These are phyloP conservation scores for Casaregolazyma lundiana DNA, from an alignment of 1,139 yeast species.

Conservation along the genomic window DNA sequence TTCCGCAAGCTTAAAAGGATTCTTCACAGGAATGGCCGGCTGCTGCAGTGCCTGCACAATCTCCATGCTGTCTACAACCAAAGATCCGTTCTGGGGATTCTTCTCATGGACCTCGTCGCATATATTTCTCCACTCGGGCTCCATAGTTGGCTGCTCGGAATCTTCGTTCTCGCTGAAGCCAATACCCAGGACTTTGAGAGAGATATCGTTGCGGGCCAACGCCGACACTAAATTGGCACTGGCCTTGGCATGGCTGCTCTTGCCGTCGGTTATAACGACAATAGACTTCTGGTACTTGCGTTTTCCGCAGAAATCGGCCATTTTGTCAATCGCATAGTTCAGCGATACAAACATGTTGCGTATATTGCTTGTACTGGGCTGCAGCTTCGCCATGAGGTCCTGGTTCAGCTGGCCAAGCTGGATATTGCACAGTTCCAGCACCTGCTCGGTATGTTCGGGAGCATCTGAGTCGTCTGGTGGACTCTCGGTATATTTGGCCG, in stretches of 20 bases:
- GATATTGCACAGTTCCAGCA: slow-evolving; percentile 15
- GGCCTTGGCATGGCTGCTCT: slow-evolving; percentile 18
- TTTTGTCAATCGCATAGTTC: slow-evolving; percentile 32
- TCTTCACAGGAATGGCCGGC: slow-evolving; percentile 35
- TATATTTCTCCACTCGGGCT: slow-evolving; percentile 6
- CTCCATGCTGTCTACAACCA: slow-evolving; percentile 2
- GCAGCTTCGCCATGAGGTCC: slow-evolving; percentile 5
- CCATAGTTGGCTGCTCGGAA: slow-evolving; percentile 10
- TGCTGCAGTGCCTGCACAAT: slow-evolving; percentile 15
- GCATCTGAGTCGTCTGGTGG: slow-evolving; percentile 19
- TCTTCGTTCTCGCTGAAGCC: slow-evolving; percentile 31
- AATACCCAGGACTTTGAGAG: slow-evolving; percentile 31
- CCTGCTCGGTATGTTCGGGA: slow-evolving; percentile 14
- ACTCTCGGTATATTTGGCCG: background rate
- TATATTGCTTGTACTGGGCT: slow-evolving; percentile 2
- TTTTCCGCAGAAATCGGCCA: slow-evolving; percentile 31
- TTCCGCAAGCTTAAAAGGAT: slow-evolving; percentile 33
- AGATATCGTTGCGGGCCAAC: slow-evolving; percentile 20
- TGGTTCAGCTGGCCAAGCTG: slow-evolving; percentile 7
- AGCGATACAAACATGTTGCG: slow-evolving; percentile 32
- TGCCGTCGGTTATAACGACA: slow-evolving; percentile 45
- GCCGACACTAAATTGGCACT: slow-evolving; percentile 18
- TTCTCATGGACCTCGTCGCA: background rate
- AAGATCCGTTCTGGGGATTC: background rate
- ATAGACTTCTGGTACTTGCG: slow-evolving; percentile 38